phyloP scores from a whole-genome alignment of 2,329 filamentous ascomycete species.

The Sarocladium oryzae region DNA sequence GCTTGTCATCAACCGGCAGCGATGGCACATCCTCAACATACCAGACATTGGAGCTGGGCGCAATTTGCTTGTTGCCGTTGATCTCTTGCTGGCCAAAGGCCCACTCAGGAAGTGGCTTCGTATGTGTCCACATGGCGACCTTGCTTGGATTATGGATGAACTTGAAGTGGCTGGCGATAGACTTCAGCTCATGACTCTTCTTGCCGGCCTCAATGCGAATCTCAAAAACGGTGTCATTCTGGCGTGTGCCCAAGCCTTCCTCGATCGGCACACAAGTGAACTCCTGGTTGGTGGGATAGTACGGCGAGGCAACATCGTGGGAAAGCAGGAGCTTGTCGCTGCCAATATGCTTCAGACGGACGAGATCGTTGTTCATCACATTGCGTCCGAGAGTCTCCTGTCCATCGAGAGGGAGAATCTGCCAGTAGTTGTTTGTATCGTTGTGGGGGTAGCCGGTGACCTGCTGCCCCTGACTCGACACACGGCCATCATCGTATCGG shows the following conservation, averaged over 20 bases:
- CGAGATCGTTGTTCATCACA: constrained; percentile 77
- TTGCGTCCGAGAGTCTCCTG: constrained; percentile 51
- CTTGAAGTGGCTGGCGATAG: constrained; percentile 89
- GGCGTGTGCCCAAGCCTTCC: constrained; percentile 65
- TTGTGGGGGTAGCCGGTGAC: constrained; percentile 97
- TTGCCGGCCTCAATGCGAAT: constrained; percentile 80
- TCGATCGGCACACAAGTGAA: constrained; percentile 78
- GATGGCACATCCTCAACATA: constrained; percentile 87
- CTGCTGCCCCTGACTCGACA: constrained; percentile 96
- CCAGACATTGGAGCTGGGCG: constrained; percentile 90
- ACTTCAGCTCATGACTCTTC: constrained; percentile 74
- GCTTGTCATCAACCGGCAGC: constrained; percentile 62
- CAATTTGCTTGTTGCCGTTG: constrained; percentile 96
- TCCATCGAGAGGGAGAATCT: constrained; percentile 69
- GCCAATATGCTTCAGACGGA: constrained; percentile 78
- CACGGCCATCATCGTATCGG: constrained; percentile 92
- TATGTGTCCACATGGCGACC: constrained; percentile 99
- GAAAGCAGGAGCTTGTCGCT: constrained; percentile 84
- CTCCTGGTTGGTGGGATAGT: constrained; percentile 95
- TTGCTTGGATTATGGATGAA: constrained; percentile 90
- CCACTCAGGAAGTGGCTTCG: constrained; percentile 93
- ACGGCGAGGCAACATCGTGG: constrained; percentile 95
- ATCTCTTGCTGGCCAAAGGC: constrained; percentile 96
- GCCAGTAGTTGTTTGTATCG: constrained; percentile 98
- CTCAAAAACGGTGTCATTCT: constrained; percentile 90